Evolutionary conservation across 352 stramenopile genomes (phyloP), one percentile per base, ranked within the genome.

Genomic region (Phytophthora boehmeriae): DNA sequence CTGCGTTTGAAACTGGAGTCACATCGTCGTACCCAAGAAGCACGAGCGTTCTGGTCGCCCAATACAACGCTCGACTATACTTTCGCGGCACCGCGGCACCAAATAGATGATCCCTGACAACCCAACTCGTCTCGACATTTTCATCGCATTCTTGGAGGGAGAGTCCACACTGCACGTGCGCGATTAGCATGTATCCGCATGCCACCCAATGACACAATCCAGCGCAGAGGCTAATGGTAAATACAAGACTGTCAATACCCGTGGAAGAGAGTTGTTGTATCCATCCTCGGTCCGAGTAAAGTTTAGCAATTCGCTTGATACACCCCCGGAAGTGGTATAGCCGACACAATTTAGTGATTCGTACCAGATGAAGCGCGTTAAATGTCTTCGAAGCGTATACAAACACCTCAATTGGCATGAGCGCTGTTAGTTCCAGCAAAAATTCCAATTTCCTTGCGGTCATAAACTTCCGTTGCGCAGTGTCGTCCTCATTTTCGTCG

Each of bases 151-250:
- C 47, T 34, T 82, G 69, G 1, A 88, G 51, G 43, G 73, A 45
- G 8, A 84, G n/a, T 0, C 84, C 84, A 48, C 84, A 93, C n/a
- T 77, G 63, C 4, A 49, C n/a, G 42, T 91, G 78, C 0, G 71
- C 79, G 20, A 90, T 67, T 16, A 88, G 56, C 71, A 93, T 86
- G 64, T 91, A 93, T 1, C 68, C 77, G 20, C 79, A 90, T 2
- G 80, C 78, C 17, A 76, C 47, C 71, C 78, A 89, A 56, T 93
- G 83, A 30, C 54, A 63, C 16, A 83, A 28, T 2, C 68, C 34
- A 1, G 72, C 27, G 9, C 63, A 73, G 0, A 79, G 2, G 0
- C 57, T 46, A 22, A 91, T 75, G n/a, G 60, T 79, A 2, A 63
- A 63, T 20, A 70, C 66, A 11, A 90, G 72, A 0, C 41, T 75